Conservation (phyloP, 768 basidiomycete species). For the Vararia minispora region DNA sequence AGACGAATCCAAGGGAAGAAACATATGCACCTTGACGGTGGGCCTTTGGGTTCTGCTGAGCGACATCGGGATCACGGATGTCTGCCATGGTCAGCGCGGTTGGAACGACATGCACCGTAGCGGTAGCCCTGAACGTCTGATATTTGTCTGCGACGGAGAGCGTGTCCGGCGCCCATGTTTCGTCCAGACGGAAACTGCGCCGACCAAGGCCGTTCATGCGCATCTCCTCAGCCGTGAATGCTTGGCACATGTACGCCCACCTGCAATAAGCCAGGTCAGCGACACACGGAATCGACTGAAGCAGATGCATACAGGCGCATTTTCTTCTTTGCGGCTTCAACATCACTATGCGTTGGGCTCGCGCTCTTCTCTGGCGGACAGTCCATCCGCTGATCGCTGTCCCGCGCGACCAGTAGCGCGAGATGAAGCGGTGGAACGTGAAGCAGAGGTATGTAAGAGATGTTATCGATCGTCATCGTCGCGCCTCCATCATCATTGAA, state of each 20-base stretch:
- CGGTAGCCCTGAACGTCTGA: background rate
- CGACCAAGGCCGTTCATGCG: conserved; percentile 1
- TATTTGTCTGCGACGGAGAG: background rate
- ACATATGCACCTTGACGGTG: background rate
- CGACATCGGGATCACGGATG: background rate
- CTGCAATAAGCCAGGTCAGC: background rate
- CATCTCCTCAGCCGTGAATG: conserved; percentile 2
- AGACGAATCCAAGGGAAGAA: too few species aligned
- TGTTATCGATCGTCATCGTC: background rate
- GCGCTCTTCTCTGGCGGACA: conserved; percentile 1
- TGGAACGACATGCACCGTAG: background rate
- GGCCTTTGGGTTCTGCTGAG: background rate
- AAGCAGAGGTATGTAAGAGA: background rate
- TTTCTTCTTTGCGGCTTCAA: conserved; percentile 1
- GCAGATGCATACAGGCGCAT: background rate
- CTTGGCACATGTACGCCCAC: conserved; percentile 3
- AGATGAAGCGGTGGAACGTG: conserved; percentile 1
- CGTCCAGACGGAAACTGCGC: background rate
- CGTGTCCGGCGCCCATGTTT: background rate
- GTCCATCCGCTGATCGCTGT: conserved; percentile 1
- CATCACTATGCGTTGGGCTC: background rate
- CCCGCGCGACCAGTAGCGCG: background rate
- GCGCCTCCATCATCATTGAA: background rate
- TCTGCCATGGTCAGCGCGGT: background rate
- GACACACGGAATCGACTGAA: background rate